These are phyloP conservation scores for Pterocarpus santalinus DNA, from an alignment of 306 rosid species.

Conservation along the genomic window DNA sequence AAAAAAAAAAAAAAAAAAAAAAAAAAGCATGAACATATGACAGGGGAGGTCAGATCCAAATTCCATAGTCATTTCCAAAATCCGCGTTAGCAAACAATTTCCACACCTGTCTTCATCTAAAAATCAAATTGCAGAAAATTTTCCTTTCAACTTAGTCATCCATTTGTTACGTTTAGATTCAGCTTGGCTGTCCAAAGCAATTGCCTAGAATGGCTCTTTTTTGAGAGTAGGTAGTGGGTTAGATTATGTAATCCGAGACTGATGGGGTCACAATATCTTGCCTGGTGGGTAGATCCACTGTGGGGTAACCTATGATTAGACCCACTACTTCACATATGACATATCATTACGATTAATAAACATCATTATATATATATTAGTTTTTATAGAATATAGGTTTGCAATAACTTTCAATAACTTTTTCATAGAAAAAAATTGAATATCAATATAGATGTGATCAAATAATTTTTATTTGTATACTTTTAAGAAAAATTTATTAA, in stretches of 20 bases:
- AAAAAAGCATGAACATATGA: background rate
- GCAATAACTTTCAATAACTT: too few species aligned
- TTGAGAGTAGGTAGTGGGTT: constrained; percentile 2
- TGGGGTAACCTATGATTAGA: constrained; percentile 32
- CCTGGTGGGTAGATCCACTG: background rate
- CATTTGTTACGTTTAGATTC: constrained; percentile 2
- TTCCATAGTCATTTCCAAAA: background rate
- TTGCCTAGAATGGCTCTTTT: background rate
- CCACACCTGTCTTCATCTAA: background rate
- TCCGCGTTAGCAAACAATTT: background rate
- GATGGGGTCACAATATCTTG: background rate
- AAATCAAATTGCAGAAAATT: background rate
- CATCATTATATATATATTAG: background rate
- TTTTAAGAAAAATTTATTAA: too few species aligned
- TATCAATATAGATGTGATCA: too few species aligned
- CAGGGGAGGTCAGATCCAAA: background rate
- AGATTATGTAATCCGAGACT: background rate
- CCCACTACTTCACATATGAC: constrained; percentile 17
- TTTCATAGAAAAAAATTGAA: too few species aligned
- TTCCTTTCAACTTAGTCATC: background rate
- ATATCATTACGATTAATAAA: constrained; percentile 17
- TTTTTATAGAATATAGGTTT: too few species aligned
- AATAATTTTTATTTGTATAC: too few species aligned
- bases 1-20: too few species aligned
- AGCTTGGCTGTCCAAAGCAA: background rate